Evolutionary conservation across 345 rosid species (phyloP).

Genomic region (Fremontodendron californicum): DNA sequence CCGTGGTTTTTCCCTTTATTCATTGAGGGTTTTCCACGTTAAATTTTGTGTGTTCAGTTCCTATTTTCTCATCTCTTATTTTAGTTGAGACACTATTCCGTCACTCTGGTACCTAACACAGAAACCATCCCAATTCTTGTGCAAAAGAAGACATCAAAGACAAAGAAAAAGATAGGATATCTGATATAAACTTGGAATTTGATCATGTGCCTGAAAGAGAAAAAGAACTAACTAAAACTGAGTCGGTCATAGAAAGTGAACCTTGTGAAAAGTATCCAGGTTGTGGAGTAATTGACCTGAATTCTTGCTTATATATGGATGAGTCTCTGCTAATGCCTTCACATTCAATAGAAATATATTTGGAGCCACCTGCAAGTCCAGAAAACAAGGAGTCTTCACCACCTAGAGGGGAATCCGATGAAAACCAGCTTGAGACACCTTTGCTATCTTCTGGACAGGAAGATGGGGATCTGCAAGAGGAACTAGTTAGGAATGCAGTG

Average conservation of each 20-base stretch:
- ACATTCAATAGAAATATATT: constrained; percentile 12
- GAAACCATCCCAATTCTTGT: background rate
- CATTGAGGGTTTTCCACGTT: too few relatives aligned
- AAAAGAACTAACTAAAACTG: constrained; percentile 6
- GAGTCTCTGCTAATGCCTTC: constrained; percentile 16
- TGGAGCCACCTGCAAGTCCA: constrained; percentile 33
- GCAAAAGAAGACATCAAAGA: background rate
- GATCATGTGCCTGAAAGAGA: constrained; percentile 9
- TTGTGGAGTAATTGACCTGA: constrained; percentile 24
- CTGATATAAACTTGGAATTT: constrained; percentile 17
- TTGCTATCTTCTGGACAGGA: constrained; percentile 12
- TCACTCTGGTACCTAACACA: too few relatives aligned
- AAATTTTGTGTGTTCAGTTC: too few relatives aligned
- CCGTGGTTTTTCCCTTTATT: too few relatives aligned
- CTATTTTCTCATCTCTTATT: too few relatives aligned
- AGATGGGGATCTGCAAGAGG: constrained; percentile 6
- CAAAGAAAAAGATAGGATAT: background rate
- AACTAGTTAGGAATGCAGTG: constrained; percentile 34
- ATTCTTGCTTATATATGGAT: constrained; percentile 19
- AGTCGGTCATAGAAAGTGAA: constrained; percentile 3
- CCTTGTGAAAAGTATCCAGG: background rate
- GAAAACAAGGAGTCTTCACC: constrained; percentile 43
- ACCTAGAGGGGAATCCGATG: constrained; percentile 35
- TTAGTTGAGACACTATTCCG: too few relatives aligned
- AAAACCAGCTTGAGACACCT: constrained; percentile 26